A percentile compares a stretch with the other conserved stretches of the same genome.
phyloP scores from a whole-genome alignment of 306 rosid species.

The Elaeagnus macrophylla region DNA sequence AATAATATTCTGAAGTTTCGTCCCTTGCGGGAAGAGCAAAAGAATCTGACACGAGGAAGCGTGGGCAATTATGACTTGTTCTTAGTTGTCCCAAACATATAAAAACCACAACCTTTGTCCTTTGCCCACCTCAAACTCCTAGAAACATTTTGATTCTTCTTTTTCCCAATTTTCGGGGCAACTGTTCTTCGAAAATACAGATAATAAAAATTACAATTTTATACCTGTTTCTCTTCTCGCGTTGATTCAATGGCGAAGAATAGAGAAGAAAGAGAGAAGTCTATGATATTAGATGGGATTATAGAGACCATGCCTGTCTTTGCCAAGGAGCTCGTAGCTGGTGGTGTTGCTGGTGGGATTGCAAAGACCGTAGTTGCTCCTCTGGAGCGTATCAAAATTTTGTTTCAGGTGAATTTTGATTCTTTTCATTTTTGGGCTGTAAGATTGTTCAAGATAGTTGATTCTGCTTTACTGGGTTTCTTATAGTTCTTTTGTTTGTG shows the following conservation, averaged over 20 bases:
- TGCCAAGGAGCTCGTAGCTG: constrained; percentile 59
- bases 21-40: too few relatives aligned
- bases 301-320: constrained; percentile 59
- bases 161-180: neutral
- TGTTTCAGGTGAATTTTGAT: constrained; percentile 56
- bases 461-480: neutral
- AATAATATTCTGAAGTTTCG: too few relatives aligned
- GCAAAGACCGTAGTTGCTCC: constrained; percentile 85
- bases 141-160: constrained; percentile 11
- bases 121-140: neutral
- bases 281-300: constrained; percentile 24
- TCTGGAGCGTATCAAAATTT: constrained; percentile 80
- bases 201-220: neutral
- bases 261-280: constrained; percentile 30
- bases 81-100: constrained; percentile 6
- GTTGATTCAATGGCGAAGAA: constrained; percentile 29
- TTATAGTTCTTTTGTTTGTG: too few relatives aligned
- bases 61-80: constrained; percentile 8
- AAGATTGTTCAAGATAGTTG: neutral
- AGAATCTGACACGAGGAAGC: too few relatives aligned
- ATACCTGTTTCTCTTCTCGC: neutral
- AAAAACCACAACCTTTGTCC: constrained; percentile 6
- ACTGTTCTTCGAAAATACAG: neutral
- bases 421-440: neutral
- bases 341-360: constrained; percentile 42